Conservation (phyloP, 2,329 filamentous ascomycete genomes). For the Claviceps africana region DNA sequence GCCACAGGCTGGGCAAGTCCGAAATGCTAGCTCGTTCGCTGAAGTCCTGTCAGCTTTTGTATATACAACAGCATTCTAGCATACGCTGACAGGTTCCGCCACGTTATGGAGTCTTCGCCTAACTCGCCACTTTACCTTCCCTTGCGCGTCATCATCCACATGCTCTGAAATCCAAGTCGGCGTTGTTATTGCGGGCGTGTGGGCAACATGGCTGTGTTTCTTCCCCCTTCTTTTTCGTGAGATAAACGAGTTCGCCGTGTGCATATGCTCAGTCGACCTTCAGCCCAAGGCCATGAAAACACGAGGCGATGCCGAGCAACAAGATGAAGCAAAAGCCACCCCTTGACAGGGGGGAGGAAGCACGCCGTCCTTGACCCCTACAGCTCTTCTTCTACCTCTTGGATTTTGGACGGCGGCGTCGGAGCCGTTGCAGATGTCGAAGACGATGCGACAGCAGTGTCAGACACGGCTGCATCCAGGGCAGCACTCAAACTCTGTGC, state of each 20-base stretch:
- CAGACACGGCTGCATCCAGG: conserved; percentile 17
- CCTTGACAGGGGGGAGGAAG: neutral
- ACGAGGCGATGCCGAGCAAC: neutral
- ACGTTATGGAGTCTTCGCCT: neutral
- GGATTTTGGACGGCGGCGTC: conserved; percentile 13
- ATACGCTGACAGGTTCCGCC: neutral
- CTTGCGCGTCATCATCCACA: neutral
- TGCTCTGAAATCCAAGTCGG: neutral
- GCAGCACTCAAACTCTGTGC: conserved; percentile 23
- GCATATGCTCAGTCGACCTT: neutral
- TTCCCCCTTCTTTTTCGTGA: neutral
- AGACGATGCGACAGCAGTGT: conserved; percentile 8
- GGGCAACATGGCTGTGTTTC: neutral
- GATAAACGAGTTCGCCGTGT: neutral
- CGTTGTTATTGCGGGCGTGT: neutral
- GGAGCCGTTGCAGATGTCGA: conserved; percentile 11
- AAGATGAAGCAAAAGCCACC: neutral
- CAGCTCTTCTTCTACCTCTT: conserved; percentile 28
- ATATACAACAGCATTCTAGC: neutral
- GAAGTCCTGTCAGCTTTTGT: neutral
- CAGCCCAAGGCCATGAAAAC: neutral
- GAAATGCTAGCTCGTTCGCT: neutral
- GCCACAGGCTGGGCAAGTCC: neutral
- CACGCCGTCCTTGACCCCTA: conserved; percentile 10
- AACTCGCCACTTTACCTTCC: neutral